Evolutionary conservation across 768 basidiomycete species (phyloP), one percentile per base, ranked within the genome.

Genomic region (Amanita exitialis): DNA sequence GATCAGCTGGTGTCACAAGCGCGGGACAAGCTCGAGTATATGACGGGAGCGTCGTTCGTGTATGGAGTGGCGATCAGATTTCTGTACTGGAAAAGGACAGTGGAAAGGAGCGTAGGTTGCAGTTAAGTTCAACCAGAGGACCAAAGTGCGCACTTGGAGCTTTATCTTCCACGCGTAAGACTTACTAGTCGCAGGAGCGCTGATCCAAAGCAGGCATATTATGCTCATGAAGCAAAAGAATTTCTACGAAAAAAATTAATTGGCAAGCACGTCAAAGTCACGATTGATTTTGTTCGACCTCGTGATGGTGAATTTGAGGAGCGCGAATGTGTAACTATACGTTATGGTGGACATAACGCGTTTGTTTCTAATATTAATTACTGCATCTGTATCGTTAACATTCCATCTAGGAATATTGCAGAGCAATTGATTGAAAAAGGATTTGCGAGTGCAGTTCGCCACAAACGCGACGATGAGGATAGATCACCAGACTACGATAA

Each of bases 401-500:
- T 54, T 54, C 23, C 44, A 15, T 51, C 13, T 16, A 41, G 90
- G 48, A 97, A 96, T 61, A 72, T 98, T 46, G 88, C 94, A 0
- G 93, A 95, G 61, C 88, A 92, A 62, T 69, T 99, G 30, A 82
- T 97, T 47, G 96, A 97, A 62, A 92, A 91, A 60, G 95, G 96
- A 43, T 69, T 95, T 27, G 90, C 91, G 3, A 86, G 82, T 51
- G 86, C 88, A 8, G 82, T 98, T 23, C 83, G 95, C 42, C 95
- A 99, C 67, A 87, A 83, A 61, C 82, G 90, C 18, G 94, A 95
- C 58, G 95, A 98, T 61, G 95, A 98, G 65, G 89, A 94, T 59
- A 80, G 94, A 43, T 94, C 94, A n/a, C 77, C 86, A 5, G 95
- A 97, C 62, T 91, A 92, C 57, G 96, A 99, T 69, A 93, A 91